Conservation (phyloP, 2,329 filamentous ascomycete genomes). For the Hirsutella minnesotensis region DNA sequence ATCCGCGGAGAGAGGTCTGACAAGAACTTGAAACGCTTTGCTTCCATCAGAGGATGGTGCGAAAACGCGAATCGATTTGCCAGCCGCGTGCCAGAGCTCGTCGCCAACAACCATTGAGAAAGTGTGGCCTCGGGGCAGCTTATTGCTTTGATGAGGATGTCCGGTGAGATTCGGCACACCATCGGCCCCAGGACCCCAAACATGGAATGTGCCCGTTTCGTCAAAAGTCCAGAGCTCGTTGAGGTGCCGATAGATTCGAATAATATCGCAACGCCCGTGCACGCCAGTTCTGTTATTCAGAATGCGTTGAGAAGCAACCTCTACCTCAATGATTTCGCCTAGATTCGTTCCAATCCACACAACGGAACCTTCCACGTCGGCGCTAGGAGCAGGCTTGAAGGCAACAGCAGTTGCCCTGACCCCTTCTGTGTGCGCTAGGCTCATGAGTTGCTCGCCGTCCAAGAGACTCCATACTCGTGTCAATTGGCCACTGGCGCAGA, state of each 20-base stretch:
- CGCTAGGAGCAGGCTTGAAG: constrained; percentile 71
- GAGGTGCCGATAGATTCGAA: constrained; percentile 74
- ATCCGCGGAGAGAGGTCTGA: constrained; percentile 57
- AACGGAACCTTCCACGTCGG: constrained; percentile 68
- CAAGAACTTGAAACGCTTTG: constrained; percentile 61
- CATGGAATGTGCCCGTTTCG: constrained; percentile 71
- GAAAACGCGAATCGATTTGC: constrained; percentile 80
- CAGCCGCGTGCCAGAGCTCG: constrained; percentile 76
- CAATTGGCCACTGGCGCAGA: constrained; percentile 76
- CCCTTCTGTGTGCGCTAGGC: constrained; percentile 71
- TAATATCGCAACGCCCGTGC: constrained; percentile 68
- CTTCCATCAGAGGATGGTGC: constrained; percentile 58
- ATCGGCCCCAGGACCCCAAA: constrained; percentile 70
- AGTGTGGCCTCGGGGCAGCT: constrained; percentile 68
- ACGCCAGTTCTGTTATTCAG: constrained; percentile 56
- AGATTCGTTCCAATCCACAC: constrained; percentile 85
- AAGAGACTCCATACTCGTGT: constrained; percentile 81
- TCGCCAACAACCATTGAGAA: constrained; percentile 83
- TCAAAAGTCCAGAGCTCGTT: constrained; percentile 93
- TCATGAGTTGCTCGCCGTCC: constrained; percentile 73
- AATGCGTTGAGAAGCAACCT: constrained; percentile 63
- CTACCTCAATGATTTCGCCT: constrained; percentile 82
- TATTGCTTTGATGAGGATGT: constrained; percentile 60
- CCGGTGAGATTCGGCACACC: constrained; percentile 64
- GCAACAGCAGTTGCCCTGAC: constrained; percentile 68